Percentiles rank a stretch among this genome's conserved stretches.
phyloP scores from a whole-genome alignment of 495 filamentous ascomycete species.

The Penicillium samsonianum region DNA sequence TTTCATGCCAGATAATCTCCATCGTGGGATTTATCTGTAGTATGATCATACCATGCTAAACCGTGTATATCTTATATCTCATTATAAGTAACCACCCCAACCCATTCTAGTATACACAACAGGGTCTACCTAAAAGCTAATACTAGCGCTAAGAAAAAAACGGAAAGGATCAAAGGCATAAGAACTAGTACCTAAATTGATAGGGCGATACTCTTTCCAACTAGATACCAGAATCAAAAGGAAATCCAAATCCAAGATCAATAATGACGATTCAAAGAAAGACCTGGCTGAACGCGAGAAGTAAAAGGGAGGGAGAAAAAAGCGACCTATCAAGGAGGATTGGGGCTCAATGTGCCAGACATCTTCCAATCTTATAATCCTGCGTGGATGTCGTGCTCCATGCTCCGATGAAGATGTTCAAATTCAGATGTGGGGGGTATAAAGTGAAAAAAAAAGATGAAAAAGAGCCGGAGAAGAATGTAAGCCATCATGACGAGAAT shows the following conservation, averaged over 20 bases:
- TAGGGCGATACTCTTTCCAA: slow-evolving; percentile 18
- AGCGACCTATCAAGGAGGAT: not conserved
- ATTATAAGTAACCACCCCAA: not conserved
- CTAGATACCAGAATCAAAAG: slow-evolving; percentile 16
- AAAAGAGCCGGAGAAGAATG: not conserved
- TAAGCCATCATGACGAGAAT: not conserved
- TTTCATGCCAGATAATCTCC: not conserved
- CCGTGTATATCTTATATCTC: not conserved
- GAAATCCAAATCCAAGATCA: slow-evolving; percentile 4
- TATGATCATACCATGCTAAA: not conserved
- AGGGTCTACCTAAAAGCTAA: not conserved
- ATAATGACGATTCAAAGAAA: slow-evolving; percentile 4
- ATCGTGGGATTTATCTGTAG: not conserved
- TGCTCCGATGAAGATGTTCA: not conserved
- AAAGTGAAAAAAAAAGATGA: not conserved
- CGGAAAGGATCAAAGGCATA: not conserved
- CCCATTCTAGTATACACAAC: not conserved
- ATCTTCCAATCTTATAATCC: slow-evolving; percentile 11
- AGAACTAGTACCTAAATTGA: slow-evolving; percentile 19
- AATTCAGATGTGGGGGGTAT: slow-evolving; percentile 9
- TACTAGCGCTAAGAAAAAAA: not conserved
- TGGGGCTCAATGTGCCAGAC: slow-evolving; percentile 18
- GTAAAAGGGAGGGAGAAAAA: slow-evolving; percentile 9
- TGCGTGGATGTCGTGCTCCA: slow-evolving; percentile 6
- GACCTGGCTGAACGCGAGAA: slow-evolving; percentile 9